Percentiles rank a stretch among this genome's conserved stretches.
Evolutionary conservation across 306 rosid species (phyloP).

Genomic region (Astragalus membranaceus): DNA sequence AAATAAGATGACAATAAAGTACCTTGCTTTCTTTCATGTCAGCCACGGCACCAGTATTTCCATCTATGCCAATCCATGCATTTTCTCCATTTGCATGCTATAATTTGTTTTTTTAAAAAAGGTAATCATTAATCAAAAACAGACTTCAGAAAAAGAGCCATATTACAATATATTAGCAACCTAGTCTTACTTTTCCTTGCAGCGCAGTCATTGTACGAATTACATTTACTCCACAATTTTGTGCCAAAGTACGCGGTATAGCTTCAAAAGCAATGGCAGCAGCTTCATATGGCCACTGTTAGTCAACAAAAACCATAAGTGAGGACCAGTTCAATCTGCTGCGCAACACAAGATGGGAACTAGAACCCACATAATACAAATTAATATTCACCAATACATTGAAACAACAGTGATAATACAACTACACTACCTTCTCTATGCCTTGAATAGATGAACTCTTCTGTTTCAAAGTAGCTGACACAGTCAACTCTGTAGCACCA

Average conservation of each 20-base stretch:
- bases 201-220: constrained; percentile 91
- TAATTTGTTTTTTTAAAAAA: background rate
- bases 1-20: background rate
- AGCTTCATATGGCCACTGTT: constrained; percentile 99
- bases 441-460: constrained; percentile 95
- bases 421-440: constrained; percentile 68
- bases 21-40: constrained; percentile 91
- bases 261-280: constrained; percentile 98
- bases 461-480: constrained; percentile 89
- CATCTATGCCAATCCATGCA: constrained; percentile 97
- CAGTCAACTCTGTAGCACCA: constrained; percentile 94
- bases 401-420: background rate
- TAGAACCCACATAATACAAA: background rate
- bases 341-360: background rate
- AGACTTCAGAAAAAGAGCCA: background rate
- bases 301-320: constrained; percentile 19
- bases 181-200: constrained; percentile 76
- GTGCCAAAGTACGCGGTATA: constrained; percentile 93
- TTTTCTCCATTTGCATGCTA: constrained; percentile 93
- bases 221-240: constrained; percentile 97
- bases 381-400: background rate
- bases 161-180: background rate
- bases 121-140: background rate
- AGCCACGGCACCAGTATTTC: constrained; percentile 65
- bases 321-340: constrained; percentile 14